phyloP scores from a whole-genome alignment of 2,329 filamentous ascomycete species.

The Trichoderma simmonsii region DNA sequence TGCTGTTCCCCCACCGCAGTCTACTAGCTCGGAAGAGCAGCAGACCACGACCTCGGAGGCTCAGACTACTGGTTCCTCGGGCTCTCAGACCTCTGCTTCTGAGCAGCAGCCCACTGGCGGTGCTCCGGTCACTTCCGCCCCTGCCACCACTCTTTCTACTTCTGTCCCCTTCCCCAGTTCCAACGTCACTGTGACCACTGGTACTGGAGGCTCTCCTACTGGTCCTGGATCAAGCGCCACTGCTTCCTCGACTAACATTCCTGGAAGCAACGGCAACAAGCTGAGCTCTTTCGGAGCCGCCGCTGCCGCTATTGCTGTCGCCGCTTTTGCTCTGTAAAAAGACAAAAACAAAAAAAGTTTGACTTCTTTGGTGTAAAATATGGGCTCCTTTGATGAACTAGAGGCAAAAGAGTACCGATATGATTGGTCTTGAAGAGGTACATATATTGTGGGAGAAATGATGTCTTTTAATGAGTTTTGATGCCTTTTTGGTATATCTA shows the following conservation, averaged over 20 bases:
- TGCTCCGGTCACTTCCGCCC: conserved; percentile 23
- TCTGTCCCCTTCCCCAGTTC: conserved; percentile 22
- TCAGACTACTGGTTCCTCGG: background rate
- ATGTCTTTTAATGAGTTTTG: background rate
- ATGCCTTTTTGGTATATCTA: background rate
- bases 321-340: conserved; percentile 31
- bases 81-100: background rate
- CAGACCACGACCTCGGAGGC: background rate
- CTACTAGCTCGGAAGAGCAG: background rate
- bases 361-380: background rate
- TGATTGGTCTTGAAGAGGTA: background rate
- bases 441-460: background rate
- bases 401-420: background rate
- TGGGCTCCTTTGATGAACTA: background rate
- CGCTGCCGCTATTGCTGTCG: conserved; percentile 31
- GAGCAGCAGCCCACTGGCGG: background rate
- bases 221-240: conserved; percentile 22
- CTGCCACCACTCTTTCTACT: conserved; percentile 23
- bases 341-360: background rate
- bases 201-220: background rate
- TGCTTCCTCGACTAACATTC: conserved; percentile 10
- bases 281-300: conserved; percentile 34
- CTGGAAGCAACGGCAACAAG: conserved; percentile 22
- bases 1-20: background rate
- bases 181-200: conserved; percentile 15